Evolutionary conservation across 352 stramenopile genomes (phyloP).

Genomic region (Pythium sukuiense): DNA sequence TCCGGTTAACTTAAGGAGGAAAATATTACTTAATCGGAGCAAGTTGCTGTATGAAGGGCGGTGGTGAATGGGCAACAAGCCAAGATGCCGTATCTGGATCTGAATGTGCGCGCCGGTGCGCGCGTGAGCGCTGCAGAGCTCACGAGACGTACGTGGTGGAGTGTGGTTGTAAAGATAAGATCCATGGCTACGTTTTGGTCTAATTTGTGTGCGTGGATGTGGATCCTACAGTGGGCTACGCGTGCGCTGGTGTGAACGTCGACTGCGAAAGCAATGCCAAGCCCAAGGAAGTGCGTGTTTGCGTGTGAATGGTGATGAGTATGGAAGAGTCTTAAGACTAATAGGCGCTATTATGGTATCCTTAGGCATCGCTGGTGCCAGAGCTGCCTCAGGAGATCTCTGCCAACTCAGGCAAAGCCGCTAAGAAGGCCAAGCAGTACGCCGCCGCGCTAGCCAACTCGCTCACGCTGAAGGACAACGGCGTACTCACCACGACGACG

Average conservation of each 20-base stretch:
- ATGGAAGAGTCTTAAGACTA: neutral
- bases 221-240: conserved; percentile 56
- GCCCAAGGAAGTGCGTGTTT: conserved; percentile 42
- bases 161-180: neutral
- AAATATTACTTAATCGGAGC: neutral
- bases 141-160: conserved; percentile 46
- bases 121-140: conserved; percentile 60
- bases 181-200: neutral
- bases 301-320: neutral
- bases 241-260: conserved; percentile 56
- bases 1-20: neutral
- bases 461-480: conserved; percentile 40
- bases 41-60: conserved; percentile 11
- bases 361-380: conserved; percentile 29
- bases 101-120: conserved; percentile 60
- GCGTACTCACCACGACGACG: conserved; percentile 24
- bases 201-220: neutral
- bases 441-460: conserved; percentile 38
- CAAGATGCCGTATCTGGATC: conserved; percentile 65
- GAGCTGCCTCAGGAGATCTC: conserved; percentile 37
- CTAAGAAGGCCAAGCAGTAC: conserved; percentile 75
- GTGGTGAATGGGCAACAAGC: neutral
- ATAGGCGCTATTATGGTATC: neutral
- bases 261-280: conserved; percentile 53
- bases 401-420: conserved; percentile 39